phyloP scores from a whole-genome alignment of 1,139 yeast species.

The Kazachstania sp. region DNA sequence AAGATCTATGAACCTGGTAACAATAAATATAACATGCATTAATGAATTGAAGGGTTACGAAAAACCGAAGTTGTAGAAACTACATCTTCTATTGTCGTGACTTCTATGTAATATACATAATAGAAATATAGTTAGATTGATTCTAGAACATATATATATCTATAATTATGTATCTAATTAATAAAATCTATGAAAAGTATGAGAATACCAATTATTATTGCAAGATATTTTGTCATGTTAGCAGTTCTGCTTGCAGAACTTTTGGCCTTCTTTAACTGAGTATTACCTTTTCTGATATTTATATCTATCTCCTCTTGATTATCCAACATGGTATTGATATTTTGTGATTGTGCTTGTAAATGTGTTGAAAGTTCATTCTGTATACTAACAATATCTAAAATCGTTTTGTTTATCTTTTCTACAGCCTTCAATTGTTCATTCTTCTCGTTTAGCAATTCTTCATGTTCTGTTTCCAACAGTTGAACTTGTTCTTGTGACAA shows the following conservation, averaged over 20 bases:
- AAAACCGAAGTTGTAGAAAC: too few species aligned
- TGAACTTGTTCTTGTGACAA: conserved; percentile 58
- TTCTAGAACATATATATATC: background rate
- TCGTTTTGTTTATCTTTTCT: conserved; percentile 63
- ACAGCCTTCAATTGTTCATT: conserved; percentile 61
- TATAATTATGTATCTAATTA: conserved; percentile 12
- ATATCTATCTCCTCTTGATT: conserved; percentile 62
- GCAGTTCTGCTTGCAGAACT: conserved; percentile 64
- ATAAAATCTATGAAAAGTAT: conserved; percentile 51
- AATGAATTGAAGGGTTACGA: background rate
- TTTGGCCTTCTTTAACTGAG: conserved; percentile 63
- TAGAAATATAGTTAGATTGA: too few species aligned
- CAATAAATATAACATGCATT: background rate
- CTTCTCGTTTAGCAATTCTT: conserved; percentile 52
- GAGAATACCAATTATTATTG: conserved; percentile 54
- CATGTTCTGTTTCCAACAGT: conserved; percentile 63
- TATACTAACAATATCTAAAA: conserved; percentile 69
- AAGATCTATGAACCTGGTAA: background rate
- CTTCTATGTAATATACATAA: too few species aligned
- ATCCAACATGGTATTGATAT: conserved; percentile 56
- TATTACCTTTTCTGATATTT: conserved; percentile 69
- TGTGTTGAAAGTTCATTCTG: conserved; percentile 75
- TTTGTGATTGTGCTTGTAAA: conserved; percentile 65
- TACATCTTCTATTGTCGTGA: too few species aligned
- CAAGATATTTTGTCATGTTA: conserved; percentile 51